Evolutionary conservation across 2,329 filamentous ascomycete species (phyloP).

Genomic region (Septoria linicola): DNA sequence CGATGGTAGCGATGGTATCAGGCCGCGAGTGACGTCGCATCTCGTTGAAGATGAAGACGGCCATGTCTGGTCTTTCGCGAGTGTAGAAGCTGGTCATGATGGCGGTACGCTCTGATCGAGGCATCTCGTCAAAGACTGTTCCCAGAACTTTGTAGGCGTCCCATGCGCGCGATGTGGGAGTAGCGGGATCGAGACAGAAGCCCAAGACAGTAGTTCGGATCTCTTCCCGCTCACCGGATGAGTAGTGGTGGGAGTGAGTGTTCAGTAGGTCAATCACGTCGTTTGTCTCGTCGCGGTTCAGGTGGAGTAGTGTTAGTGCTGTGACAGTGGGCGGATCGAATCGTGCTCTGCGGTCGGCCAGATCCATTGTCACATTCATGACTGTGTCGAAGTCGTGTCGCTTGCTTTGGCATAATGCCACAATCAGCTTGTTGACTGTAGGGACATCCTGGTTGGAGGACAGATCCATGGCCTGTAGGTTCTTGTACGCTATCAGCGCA

Average conservation of each 20-base stretch:
- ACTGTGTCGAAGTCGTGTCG: conserved; percentile 68
- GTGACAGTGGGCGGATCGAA: conserved; percentile 74
- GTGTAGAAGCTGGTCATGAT: conserved; percentile 84
- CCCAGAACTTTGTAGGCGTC: conserved; percentile 60
- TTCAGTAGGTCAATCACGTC: conserved; percentile 82
- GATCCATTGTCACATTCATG: conserved; percentile 67
- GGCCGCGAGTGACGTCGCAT: conserved; percentile 77
- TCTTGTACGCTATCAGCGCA: conserved; percentile 64
- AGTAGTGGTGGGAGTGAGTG: conserved; percentile 68
- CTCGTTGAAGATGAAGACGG: conserved; percentile 80
- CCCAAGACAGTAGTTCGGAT: conserved; percentile 66
- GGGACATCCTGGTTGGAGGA: conserved; percentile 60
- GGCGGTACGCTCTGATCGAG: conserved; percentile 62
- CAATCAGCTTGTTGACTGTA: conserved; percentile 69
- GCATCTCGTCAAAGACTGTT: conserved; percentile 61
- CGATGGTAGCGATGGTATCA: conserved; percentile 63
- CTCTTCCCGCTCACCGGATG: conserved; percentile 64
- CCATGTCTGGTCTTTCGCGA: conserved; percentile 78
- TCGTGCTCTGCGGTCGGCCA: conserved; percentile 67
- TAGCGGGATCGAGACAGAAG: conserved; percentile 64
- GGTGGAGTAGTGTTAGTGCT: conserved; percentile 69
- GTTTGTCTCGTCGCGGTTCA: conserved; percentile 71
- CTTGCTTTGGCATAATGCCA: conserved; percentile 61
- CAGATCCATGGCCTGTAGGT: conserved; percentile 58
- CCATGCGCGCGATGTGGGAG: conserved; percentile 64